Conservation (phyloP, 148 eudicot genomes). For the Silene conica region DNA sequence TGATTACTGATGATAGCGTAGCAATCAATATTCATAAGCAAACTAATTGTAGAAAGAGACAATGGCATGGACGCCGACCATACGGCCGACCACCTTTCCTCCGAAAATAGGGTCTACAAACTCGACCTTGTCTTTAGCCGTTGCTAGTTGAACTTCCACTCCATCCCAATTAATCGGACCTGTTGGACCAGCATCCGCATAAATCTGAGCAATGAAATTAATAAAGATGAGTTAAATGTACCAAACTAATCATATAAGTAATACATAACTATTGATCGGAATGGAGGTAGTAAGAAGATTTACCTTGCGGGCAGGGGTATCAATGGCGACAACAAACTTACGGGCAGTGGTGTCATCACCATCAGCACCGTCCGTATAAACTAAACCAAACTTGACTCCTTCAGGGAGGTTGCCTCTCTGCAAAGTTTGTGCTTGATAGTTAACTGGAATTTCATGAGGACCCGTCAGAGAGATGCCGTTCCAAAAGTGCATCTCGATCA, state of each 20-base stretch:
- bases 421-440: not conserved
- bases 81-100: not conserved
- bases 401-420: not conserved
- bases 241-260: no score
- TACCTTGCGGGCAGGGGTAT: conserved; percentile 6
- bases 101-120: not conserved
- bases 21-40: no score
- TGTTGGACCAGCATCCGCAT: not conserved
- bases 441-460: not conserved
- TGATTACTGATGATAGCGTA: no score
- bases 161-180: not conserved
- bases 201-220: not conserved
- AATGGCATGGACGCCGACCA: not conserved
- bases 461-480: no score
- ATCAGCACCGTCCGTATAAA: not conserved
- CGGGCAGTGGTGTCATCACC: not conserved
- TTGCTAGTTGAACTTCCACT: conserved; percentile 6
- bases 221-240: no score
- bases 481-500: not conserved
- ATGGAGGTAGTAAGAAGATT: no score
- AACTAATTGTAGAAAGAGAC: no score
- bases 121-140: not conserved
- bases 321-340: conserved; percentile 2
- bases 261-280: no score
- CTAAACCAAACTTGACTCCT: conserved; percentile 6